phyloP scores from a whole-genome alignment of 345 rosid species.

The Hypericum androsaemum region DNA sequence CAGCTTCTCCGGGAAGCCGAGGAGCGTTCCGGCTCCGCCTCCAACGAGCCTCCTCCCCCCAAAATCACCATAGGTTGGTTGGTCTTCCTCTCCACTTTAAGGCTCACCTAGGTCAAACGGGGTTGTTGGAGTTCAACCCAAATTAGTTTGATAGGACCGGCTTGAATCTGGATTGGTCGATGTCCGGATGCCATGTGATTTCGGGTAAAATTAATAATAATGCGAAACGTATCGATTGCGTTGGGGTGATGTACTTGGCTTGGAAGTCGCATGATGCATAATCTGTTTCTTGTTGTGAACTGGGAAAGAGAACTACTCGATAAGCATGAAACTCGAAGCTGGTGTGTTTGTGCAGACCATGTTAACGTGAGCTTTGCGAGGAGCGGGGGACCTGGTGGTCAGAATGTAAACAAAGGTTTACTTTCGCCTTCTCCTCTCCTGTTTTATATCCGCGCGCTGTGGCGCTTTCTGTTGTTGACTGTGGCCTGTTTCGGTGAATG shows the following conservation, averaged over 20 bases:
- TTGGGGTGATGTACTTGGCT: no score
- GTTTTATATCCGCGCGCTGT: background rate
- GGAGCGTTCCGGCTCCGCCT: slow-evolving; percentile 61
- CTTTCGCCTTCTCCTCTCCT: background rate
- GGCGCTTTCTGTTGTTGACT: background rate
- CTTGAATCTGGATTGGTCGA: no score
- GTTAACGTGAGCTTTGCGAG: slow-evolving; percentile 81
- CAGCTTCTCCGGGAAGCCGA: slow-evolving; percentile 71
- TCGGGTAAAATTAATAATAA: no score
- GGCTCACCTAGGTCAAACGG: no score
- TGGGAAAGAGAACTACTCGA: no score
- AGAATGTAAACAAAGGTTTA: slow-evolving; percentile 94
- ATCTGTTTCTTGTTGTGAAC: no score
- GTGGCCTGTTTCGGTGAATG: slow-evolving; percentile 7
- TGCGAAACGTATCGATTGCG: no score
- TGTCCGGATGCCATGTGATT: no score
- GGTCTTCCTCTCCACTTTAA: background rate
- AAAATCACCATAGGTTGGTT: slow-evolving; percentile 58
- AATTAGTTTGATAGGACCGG: no score
- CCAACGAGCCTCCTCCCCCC: slow-evolving; percentile 46
- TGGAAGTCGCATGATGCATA: no score
- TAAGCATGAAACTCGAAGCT: background rate
- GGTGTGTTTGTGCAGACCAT: slow-evolving; percentile 37
- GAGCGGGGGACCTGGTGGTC: slow-evolving; percentile 98
- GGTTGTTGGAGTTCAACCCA: no score